A percentile compares a stretch with the other conserved stretches of the same genome.
These are phyloP conservation scores for Neurospora pannonica DNA, from an alignment of 495 filamentous ascomycete species.

Conservation along the genomic window DNA sequence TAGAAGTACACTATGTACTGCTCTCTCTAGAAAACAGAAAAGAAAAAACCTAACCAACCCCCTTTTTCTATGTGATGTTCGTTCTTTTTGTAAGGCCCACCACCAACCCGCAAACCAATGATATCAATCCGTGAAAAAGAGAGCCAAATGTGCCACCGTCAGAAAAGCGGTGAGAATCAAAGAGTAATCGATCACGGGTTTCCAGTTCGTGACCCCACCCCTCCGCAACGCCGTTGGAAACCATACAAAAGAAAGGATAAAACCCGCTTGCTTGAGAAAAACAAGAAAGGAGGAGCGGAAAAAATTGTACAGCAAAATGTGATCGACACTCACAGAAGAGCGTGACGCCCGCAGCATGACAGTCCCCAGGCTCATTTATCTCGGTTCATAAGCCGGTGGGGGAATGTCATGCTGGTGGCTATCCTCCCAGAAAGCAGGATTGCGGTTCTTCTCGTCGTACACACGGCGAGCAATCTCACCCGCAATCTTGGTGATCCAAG, in stretches of 20 bases:
- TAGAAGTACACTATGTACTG: not conserved
- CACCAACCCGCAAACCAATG: not conserved
- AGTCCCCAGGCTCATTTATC: slow-evolving; percentile 9
- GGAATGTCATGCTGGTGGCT: slow-evolving; percentile 40
- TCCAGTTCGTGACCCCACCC: not conserved
- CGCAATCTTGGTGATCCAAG: slow-evolving; percentile 86
- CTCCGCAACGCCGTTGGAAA: not conserved
- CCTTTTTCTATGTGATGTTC: not conserved
- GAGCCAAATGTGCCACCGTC: not conserved
- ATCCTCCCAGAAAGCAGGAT: slow-evolving; percentile 37
- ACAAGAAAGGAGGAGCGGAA: not conserved
- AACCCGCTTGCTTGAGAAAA: not conserved
- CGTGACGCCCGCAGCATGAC: slow-evolving; percentile 3
- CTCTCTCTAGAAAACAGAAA: not conserved
- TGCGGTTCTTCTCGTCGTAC: slow-evolving; percentile 53
- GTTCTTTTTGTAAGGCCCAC: not conserved
- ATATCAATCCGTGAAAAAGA: not conserved
- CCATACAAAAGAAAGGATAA: not conserved
- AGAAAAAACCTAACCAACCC: not conserved
- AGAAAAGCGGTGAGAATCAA: not conserved
- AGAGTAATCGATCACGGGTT: not conserved
- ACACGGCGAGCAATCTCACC: slow-evolving; percentile 79
- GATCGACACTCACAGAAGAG: not conserved
- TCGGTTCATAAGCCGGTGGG: slow-evolving; percentile 53
- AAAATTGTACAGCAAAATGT: slow-evolving; percentile 1